Percentiles rank a stretch among this genome's conserved stretches.
Conservation (phyloP, 148 eudicot species). For the Fallopia convolvulus region DNA sequence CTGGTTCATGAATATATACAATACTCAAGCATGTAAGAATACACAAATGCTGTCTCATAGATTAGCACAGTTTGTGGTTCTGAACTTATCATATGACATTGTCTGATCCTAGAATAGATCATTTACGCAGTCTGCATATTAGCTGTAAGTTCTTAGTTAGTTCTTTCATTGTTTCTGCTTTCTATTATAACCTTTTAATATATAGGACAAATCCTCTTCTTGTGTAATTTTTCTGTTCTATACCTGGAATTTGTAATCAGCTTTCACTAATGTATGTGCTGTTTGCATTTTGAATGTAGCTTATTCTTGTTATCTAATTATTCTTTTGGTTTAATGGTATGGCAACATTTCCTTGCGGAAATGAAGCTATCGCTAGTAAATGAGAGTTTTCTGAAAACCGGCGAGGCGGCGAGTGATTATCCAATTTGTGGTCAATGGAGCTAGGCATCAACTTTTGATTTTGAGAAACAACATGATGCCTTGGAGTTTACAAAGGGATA, state of each 20-base stretch:
- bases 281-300: not conserved
- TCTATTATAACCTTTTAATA: not conserved
- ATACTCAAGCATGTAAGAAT: not conserved
- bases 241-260: not conserved
- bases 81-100: not conserved
- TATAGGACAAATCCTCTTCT: not conserved
- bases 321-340: not conserved
- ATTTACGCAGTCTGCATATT: not conserved
- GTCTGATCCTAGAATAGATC: not conserved
- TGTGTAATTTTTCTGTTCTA: not conserved
- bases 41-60: not conserved
- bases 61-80: not conserved
- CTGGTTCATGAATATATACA: too few species aligned
- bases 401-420: not conserved
- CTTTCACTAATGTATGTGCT: not conserved
- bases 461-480: not conserved
- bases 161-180: not conserved
- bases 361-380: not conserved
- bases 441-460: not conserved
- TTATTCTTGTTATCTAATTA: not conserved
- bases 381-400: not conserved
- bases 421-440: not conserved
- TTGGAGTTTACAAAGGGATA: not conserved
- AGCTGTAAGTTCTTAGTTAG: not conserved
- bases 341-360: not conserved